These are phyloP conservation scores for Pythium aristosporum DNA, from an alignment of 352 stramenopile genomes.

Conservation along the genomic window DNA sequence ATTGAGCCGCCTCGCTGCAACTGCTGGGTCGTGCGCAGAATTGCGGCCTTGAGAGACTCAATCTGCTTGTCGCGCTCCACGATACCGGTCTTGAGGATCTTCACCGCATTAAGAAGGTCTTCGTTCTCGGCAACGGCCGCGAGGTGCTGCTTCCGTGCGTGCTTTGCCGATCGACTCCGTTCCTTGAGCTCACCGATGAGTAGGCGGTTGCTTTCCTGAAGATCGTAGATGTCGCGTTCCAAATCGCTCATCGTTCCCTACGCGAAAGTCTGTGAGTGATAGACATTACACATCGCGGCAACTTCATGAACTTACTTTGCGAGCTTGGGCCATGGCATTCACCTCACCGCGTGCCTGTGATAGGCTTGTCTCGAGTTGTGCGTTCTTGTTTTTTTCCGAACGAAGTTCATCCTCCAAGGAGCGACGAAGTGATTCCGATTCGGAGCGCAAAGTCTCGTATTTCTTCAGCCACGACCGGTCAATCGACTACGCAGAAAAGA, in stretches of 20 bases:
- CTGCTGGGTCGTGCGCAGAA: conserved; percentile 55
- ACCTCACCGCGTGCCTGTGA: conserved; percentile 34
- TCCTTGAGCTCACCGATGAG: conserved; percentile 62
- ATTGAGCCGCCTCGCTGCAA: conserved; percentile 53
- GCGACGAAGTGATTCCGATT: conserved; percentile 41
- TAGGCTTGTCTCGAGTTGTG: conserved; percentile 37
- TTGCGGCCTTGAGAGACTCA: conserved; percentile 49
- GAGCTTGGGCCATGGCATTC: conserved; percentile 29
- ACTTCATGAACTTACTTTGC: conserved; percentile 17
- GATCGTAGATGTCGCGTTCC: conserved; percentile 39
- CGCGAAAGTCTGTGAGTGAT: not conserved
- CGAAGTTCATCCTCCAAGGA: conserved; percentile 47
- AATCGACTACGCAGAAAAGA: conserved; percentile 15
- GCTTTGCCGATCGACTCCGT: conserved; percentile 43
- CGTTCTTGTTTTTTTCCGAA: conserved; percentile 33
- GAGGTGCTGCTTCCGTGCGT: conserved; percentile 62
- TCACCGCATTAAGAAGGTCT: conserved; percentile 55
- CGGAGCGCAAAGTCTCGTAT: conserved; percentile 26
- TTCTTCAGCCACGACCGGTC: conserved; percentile 25
- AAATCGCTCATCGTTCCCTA: conserved; percentile 29
- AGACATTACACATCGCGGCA: no score
- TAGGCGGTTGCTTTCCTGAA: conserved; percentile 71
- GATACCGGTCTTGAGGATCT: conserved; percentile 65
- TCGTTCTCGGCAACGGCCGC: conserved; percentile 62
- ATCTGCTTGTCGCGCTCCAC: conserved; percentile 65